Conservation (phyloP, 768 basidiomycete species). For the Lyophyllum semitale region DNA sequence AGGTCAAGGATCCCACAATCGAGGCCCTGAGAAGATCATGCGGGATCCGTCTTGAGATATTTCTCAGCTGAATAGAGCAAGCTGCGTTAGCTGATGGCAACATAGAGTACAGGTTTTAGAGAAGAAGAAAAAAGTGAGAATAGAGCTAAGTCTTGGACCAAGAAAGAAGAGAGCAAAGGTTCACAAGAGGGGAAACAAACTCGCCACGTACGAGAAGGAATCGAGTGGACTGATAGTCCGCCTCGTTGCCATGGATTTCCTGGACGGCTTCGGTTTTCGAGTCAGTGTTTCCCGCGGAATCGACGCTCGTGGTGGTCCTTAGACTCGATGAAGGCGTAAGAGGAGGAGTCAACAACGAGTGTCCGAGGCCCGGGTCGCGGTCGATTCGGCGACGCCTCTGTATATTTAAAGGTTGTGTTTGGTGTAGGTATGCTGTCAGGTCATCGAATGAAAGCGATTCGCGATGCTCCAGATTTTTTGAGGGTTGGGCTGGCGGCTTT, state of each 20-base stretch:
- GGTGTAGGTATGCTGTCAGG: slow-evolving; percentile 18
- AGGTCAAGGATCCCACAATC: slow-evolving; percentile 25
- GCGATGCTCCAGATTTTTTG: slow-evolving; percentile 9
- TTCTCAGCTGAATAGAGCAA: slow-evolving; percentile 29
- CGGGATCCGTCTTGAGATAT: slow-evolving; percentile 32
- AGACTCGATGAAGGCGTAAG: slow-evolving; percentile 68
- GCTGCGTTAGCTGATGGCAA: not conserved
- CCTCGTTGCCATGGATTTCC: slow-evolving; percentile 26
- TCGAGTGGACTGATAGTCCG: slow-evolving; percentile 32
- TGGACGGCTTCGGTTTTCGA: slow-evolving; percentile 20
- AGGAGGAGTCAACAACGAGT: slow-evolving; percentile 61
- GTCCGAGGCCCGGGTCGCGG: slow-evolving; percentile 33
- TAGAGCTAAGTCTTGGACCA: not conserved
- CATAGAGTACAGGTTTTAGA: no score
- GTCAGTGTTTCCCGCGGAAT: slow-evolving; percentile 23
- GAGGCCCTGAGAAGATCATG: slow-evolving; percentile 28
- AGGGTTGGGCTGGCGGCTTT: not conserved
- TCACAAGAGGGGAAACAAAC: not conserved
- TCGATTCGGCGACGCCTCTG: slow-evolving; percentile 35
- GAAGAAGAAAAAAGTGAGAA: not conserved
- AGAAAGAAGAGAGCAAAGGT: not conserved
- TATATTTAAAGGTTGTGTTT: slow-evolving; percentile 23
- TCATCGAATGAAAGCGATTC: slow-evolving; percentile 20
- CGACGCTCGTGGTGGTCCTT: slow-evolving; percentile 36
- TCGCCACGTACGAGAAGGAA: slow-evolving; percentile 36